Base-by-base conservation (phyloP, 1,139 yeast genomes). In the Meyerozyma smithsonii region DNA sequence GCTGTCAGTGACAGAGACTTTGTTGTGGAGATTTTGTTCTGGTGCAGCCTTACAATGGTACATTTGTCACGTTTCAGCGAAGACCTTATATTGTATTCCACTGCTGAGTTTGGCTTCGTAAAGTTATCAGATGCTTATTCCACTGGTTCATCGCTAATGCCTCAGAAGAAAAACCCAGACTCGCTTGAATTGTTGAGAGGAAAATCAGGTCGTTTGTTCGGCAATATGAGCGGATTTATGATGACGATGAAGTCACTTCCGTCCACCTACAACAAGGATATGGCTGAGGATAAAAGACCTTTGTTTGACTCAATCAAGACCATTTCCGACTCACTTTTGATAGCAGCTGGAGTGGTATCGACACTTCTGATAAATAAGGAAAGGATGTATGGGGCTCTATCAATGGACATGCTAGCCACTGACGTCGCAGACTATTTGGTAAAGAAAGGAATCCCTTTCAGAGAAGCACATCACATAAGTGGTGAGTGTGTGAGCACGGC, bases 261-360 rank as follows among this genome's bases (percentile, higher is more conserved):
- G 36, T 90, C 97, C 6, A 88, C 97, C 14, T 92, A 92, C 68
- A 90, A 92, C 70, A 92, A 92, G 69, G 99, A 92, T 63, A 82
- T 94, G 83, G 98, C 94, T 71, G 99, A 92, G 65, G 99, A 92
- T 63, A 92, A 92, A 63, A 98, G 94, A 64, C 97, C 99, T 17
- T 72, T 92, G 49, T 92, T 92, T 58, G 99, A 92, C 65, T 81
- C 89, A 47, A 66, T 94, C 59, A 74, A 81, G 37, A 90, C 98
- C 1, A 94, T 90, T 28, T 95, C 88, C 55, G 97, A 92, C 65
- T 90, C 97, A 1, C 76, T 90, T 37, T 74, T 87, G 50, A 92
- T 92, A 56, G 95, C 97, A 28, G 89, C 97, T 3, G 99, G 99
- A 46, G 97, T 92, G 12, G 72, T 92, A 37, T 87, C 97, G 3